Base-by-base conservation (phyloP, 305 asterid genomes). In the Fraxinus nigra region DNA sequence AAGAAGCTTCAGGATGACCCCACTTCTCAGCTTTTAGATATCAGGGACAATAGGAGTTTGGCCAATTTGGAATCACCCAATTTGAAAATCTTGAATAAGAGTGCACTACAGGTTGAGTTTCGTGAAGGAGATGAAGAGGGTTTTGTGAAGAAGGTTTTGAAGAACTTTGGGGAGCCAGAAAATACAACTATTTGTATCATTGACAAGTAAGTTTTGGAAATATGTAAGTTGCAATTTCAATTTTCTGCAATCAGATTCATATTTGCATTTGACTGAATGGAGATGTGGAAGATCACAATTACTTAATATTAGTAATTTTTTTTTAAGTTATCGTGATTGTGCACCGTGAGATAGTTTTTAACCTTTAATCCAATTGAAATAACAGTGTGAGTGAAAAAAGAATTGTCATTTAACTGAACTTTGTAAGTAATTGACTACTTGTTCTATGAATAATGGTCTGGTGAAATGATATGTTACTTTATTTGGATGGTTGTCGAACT, bases 1-100 rank as follows among this genome's bases (percentile, higher is more conserved):
- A 89, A 88, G 72, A 95, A 92, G 90, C 98, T 95, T 35, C 92
- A 91, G 82, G 89, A 90, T 72, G 98, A 93, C 35, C 94, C 93
- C 35, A 81, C 8, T 82, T 83, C 86, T 75, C 96, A 92, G 89
- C 80, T 95, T 90, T 81, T 95, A 40, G 99, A 93, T 85, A 89
- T 95, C 56, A 89, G 99, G 91, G 97, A 92, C 34, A 82, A 83
- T 70, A 92, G 87, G 92, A 92, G 96, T 87, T 32, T 91, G 82
- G 91, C 85, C 22, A 80, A 34, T 84, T 77, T 95, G 90, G 84
- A 87, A 81, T 89, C 97, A 3, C 98, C 99, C 54, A 95, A 87
- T 89, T 88, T 95, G 93, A 92, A 87, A 79, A 46, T 93, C 75
- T 84, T 92, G 87, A 88, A 79, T 76, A 95, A 95, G 92, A 87